Evolutionary conservation across 2,329 filamentous ascomycete genomes (phyloP).

Genomic region (Apiospora malaysiana): DNA sequence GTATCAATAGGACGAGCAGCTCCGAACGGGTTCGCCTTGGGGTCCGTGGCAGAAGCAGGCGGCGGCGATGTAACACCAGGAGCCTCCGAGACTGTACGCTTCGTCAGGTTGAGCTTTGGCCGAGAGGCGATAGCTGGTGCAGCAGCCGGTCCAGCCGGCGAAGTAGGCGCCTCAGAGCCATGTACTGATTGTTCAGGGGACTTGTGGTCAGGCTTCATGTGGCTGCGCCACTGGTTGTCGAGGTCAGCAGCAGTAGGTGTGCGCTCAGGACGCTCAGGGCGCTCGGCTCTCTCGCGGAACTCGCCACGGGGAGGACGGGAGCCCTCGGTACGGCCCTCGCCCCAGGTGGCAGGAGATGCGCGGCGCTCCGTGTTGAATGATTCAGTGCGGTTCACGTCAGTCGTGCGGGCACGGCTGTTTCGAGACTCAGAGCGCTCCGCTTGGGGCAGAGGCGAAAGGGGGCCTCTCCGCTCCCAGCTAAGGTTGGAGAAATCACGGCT

Average conservation of each 20-base stretch:
- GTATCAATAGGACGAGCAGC: slow-evolving; percentile 95
- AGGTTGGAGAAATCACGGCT: slow-evolving; percentile 76
- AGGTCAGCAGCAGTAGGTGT: slow-evolving; percentile 86
- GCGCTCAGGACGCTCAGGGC: slow-evolving; percentile 64
- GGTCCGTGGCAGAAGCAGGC: slow-evolving; percentile 50
- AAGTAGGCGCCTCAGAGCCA: slow-evolving; percentile 73
- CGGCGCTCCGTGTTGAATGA: slow-evolving; percentile 66
- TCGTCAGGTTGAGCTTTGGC: slow-evolving; percentile 85
- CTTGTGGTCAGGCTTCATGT: slow-evolving; percentile 84
- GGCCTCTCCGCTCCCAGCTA: slow-evolving; percentile 92
- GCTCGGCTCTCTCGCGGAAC: slow-evolving; percentile 70
- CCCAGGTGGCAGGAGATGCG: slow-evolving; percentile 78
- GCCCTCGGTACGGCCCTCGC: slow-evolving; percentile 75
- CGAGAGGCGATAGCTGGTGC: slow-evolving; percentile 65
- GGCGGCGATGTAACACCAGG: slow-evolving; percentile 58
- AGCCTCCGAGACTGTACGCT: slow-evolving; percentile 86
- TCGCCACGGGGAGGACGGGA: slow-evolving; percentile 77
- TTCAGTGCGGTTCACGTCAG: slow-evolving; percentile 65
- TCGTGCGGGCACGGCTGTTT: slow-evolving; percentile 57
- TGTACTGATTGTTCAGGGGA: slow-evolving; percentile 55
- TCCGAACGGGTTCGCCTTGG: slow-evolving; percentile 92
- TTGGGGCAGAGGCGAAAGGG: slow-evolving; percentile 74
- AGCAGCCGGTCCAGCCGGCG: slow-evolving; percentile 73
- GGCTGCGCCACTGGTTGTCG: slow-evolving; percentile 90
- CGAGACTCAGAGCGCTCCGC: slow-evolving; percentile 57